These are phyloP conservation scores for Termitomyces sp. DNA, from an alignment of 768 basidiomycete species.

Conservation along the genomic window DNA sequence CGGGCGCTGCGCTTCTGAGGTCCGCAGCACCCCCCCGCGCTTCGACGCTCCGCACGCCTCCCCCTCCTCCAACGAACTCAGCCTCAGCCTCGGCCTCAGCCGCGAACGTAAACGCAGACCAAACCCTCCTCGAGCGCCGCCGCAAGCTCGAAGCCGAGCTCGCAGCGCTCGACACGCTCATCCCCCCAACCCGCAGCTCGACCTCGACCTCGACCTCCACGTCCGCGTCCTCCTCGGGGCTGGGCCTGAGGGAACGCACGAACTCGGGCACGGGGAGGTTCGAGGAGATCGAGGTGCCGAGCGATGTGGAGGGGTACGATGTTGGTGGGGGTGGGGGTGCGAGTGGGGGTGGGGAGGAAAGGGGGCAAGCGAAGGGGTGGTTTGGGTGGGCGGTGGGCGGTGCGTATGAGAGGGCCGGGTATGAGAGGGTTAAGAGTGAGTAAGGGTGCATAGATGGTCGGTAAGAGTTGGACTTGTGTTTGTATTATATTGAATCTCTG, in stretches of 20 bases:
- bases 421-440: conserved; percentile 54
- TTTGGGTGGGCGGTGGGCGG: conserved; percentile 49
- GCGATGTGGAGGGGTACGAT: conserved; percentile 66
- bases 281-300: conserved; percentile 71
- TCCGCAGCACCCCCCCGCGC: conserved; percentile 22
- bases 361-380: conserved; percentile 43
- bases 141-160: conserved; percentile 57
- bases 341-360: conserved; percentile 14
- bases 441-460: too few relatives aligned
- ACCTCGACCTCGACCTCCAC: conserved; percentile 28
- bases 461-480: too few relatives aligned
- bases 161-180: conserved; percentile 35
- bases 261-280: conserved; percentile 41
- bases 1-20: conserved; percentile 59
- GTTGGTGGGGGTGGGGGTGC: conserved; percentile 23
- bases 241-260: conserved; percentile 40
- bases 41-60: background rate
- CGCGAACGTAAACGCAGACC: background rate
- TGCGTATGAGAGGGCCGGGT: conserved; percentile 30
- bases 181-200: conserved; percentile 10
- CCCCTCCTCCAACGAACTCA: background rate
- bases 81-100: too few relatives aligned
- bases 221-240: too few relatives aligned
- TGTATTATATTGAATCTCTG: too few relatives aligned
- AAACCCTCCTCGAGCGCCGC: conserved; percentile 40